Evolutionary conservation across 2,329 filamentous ascomycete genomes (phyloP).

Genomic region (Purpureocillium takamizusanense): DNA sequence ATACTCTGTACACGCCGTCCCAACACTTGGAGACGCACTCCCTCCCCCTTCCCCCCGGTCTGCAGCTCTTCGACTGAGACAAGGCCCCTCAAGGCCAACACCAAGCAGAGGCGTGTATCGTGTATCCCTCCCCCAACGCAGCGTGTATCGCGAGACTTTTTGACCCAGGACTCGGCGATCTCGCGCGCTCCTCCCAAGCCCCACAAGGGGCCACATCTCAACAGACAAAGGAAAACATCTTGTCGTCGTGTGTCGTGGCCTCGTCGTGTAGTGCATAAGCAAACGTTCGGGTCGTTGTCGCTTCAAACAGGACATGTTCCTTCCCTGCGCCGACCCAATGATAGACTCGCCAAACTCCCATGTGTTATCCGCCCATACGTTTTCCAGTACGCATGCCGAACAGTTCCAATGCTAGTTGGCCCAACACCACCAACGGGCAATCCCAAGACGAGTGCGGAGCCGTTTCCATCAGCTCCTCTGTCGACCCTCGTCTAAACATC

Average conservation of each 20-base stretch:
- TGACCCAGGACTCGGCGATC: neutral
- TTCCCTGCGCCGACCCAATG: neutral
- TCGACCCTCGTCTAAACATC: constrained; percentile 34
- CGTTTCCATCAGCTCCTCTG: constrained; percentile 1
- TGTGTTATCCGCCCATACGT: constrained; percentile 11
- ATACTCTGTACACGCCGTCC: constrained; percentile 21
- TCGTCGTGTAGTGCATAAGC: constrained; percentile 15
- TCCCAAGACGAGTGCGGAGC: constrained; percentile 3
- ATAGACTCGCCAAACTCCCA: constrained; percentile 5
- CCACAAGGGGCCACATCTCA: neutral
- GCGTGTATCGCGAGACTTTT: neutral
- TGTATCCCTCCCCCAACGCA: neutral
- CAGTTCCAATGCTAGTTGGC: constrained; percentile 9
- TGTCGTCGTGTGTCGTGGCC: constrained; percentile 17
- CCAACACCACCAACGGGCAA: constrained; percentile 8
- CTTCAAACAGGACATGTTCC: constrained; percentile 5
- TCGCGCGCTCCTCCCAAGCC: neutral
- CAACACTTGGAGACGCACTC: constrained; percentile 15
- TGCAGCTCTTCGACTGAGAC: constrained; percentile 1
- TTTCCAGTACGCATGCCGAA: constrained; percentile 13
- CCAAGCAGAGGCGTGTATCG: neutral
- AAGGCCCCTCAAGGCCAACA: constrained; percentile 1
- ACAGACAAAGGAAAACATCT: constrained; percentile 9
- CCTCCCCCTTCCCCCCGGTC: neutral
- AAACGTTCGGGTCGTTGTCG: constrained; percentile 10